These are phyloP conservation scores for Prunus fruticosa DNA, from an alignment of 306 rosid genomes.

Conservation along the genomic window DNA sequence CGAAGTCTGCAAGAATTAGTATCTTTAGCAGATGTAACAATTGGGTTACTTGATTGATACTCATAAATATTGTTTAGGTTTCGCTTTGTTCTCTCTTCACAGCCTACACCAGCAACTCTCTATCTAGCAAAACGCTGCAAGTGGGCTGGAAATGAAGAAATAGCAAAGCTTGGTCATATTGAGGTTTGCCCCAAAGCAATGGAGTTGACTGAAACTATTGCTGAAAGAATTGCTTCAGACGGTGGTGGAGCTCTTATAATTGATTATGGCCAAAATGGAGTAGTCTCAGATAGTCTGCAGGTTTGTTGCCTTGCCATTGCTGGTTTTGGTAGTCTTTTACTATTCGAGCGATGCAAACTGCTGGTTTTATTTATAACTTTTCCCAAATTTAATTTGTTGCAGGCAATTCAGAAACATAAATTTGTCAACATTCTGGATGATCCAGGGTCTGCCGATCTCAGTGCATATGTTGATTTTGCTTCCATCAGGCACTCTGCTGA, in stretches of 20 bases:
- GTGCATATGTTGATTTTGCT: constrained; percentile 90
- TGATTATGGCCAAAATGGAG: constrained; percentile 81
- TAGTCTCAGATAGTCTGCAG: constrained; percentile 91
- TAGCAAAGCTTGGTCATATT: constrained; percentile 59
- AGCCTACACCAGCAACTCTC: constrained; percentile 80
- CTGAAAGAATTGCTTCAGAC: constrained; percentile 71
- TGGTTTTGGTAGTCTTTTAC: neutral
- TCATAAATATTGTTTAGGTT: constrained; percentile 56
- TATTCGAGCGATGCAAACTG: neutral
- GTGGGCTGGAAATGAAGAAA: constrained; percentile 75
- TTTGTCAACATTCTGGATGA: constrained; percentile 80
- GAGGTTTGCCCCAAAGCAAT: constrained; percentile 92
- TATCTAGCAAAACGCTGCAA: constrained; percentile 72
- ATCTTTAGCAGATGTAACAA: constrained; percentile 17
- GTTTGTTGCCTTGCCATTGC: constrained; percentile 35
- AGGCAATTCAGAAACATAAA: constrained; percentile 91
- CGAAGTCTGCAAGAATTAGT: constrained; percentile 13
- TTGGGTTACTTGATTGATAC: constrained; percentile 28
- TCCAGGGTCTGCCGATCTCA: constrained; percentile 96
- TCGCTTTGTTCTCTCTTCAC: constrained; percentile 81
- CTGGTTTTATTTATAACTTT: neutral
- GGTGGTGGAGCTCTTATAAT: constrained; percentile 97
- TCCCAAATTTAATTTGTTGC: constrained; percentile 16
- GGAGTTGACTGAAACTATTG: constrained; percentile 78
- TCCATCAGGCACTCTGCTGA: constrained; percentile 67